Conservation (phyloP, 2,329 filamentous ascomycete species). For the Diaporthe citrichinensis region DNA sequence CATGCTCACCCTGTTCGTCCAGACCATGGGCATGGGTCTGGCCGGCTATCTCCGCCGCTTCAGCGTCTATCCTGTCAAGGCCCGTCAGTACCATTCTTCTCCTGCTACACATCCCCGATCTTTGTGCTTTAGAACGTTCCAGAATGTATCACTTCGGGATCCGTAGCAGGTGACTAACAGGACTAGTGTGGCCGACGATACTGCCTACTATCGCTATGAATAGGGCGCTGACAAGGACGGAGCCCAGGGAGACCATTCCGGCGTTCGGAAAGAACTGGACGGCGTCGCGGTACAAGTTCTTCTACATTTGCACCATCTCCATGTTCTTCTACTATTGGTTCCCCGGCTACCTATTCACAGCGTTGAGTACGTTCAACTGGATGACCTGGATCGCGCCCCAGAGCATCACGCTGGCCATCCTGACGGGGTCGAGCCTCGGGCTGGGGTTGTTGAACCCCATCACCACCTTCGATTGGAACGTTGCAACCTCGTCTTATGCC, state of each 20-base stretch:
- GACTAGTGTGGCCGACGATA: slow-evolving; percentile 61
- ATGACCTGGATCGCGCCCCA: slow-evolving; percentile 65
- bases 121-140: no score
- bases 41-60: slow-evolving; percentile 57
- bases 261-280: slow-evolving; percentile 54
- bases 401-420: slow-evolving; percentile 58
- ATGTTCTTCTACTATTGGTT: slow-evolving; percentile 65
- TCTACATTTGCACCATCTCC: slow-evolving; percentile 53
- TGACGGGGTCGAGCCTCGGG: slow-evolving; percentile 58
- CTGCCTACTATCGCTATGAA: slow-evolving; percentile 56
- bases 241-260: slow-evolving; percentile 54
- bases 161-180: no score
- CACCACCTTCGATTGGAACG: slow-evolving; percentile 66
- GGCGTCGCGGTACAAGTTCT: slow-evolving; percentile 60
- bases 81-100: no score
- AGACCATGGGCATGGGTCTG: slow-evolving; percentile 60
- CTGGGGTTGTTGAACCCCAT: slow-evolving; percentile 63
- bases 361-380: slow-evolving; percentile 62
- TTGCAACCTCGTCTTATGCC: slow-evolving; percentile 55
- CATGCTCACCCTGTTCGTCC: slow-evolving; percentile 56
- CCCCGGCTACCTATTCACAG: slow-evolving; percentile 60
- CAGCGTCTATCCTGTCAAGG: slow-evolving; percentile 55
- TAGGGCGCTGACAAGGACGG: slow-evolving; percentile 50
- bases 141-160: no score
- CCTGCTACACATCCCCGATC: no score